Conservation (phyloP, 2,329 filamentous ascomycete genomes). For the Aspergillus proliferans region DNA sequence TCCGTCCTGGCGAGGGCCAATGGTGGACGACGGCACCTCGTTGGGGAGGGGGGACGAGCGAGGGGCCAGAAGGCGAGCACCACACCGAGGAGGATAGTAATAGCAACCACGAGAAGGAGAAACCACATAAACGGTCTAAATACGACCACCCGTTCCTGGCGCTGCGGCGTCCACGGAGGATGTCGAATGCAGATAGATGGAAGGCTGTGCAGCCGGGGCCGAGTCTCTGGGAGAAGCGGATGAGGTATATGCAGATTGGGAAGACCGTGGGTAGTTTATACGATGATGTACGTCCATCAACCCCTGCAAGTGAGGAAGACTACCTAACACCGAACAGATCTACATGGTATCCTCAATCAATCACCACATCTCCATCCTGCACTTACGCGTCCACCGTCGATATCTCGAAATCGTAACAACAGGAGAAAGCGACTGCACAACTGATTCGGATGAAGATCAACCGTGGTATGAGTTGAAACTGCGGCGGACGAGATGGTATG, state of each 20-base stretch:
- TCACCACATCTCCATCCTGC: constrained; percentile 56
- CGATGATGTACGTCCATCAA: constrained; percentile 49
- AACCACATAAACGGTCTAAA: constrained; percentile 35
- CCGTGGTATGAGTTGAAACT: constrained; percentile 50
- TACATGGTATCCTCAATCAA: constrained; percentile 58
- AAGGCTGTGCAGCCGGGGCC: constrained; percentile 46
- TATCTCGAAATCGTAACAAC: constrained; percentile 52
- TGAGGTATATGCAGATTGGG: constrained; percentile 52
- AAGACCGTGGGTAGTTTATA: constrained; percentile 42
- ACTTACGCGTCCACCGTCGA: constrained; percentile 50
- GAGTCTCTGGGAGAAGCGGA: constrained; percentile 51
- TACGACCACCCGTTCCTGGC: constrained; percentile 28
- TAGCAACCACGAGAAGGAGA: constrained; percentile 20
- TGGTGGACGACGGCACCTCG: constrained; percentile 56
- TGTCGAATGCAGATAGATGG: constrained; percentile 48
- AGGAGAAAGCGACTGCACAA: constrained; percentile 30
- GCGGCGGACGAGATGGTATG: constrained; percentile 53
- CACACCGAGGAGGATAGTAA: constrained; percentile 22
- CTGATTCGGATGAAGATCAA: constrained; percentile 20
- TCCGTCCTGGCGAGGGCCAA: constrained; percentile 48
- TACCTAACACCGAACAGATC: constrained; percentile 37
- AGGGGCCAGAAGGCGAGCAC: constrained; percentile 30
- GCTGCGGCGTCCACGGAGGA: constrained; percentile 34
- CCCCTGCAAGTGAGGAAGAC: background rate
- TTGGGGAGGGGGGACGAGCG: constrained; percentile 48